These are phyloP conservation scores for Tetracladium marchalianum DNA, from an alignment of 495 filamentous ascomycete genomes.

Conservation along the genomic window DNA sequence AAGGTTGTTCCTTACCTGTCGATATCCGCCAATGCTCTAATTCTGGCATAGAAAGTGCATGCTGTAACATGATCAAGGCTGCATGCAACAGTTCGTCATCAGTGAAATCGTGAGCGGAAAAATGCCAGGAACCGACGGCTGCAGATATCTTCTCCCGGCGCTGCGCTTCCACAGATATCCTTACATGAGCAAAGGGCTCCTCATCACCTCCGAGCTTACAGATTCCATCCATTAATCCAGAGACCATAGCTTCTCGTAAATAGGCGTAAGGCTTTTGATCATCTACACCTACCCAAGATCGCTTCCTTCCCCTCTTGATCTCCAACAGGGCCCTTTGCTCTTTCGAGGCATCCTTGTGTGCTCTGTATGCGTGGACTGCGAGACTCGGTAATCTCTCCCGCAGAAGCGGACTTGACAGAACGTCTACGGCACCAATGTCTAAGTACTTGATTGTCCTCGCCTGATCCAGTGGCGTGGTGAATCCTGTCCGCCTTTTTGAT, in stretches of 20 bases:
- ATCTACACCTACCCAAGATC: conserved; percentile 87
- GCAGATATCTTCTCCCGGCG: conserved; percentile 52
- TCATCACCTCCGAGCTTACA: conserved; percentile 54
- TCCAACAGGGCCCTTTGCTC: conserved; percentile 59
- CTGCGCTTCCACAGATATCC: conserved; percentile 40
- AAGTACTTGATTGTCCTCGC: conserved; percentile 52
- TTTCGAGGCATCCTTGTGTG: conserved; percentile 57
- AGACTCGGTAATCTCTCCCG: conserved; percentile 59
- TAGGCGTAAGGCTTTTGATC: conserved; percentile 84
- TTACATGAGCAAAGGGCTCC: conserved; percentile 30
- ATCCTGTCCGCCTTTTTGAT: conserved; percentile 23
- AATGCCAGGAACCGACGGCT: conserved; percentile 74
- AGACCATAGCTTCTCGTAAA: conserved; percentile 78
- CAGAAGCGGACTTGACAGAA: conserved; percentile 67
- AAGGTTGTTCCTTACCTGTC: conserved; percentile 45
- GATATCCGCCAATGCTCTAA: conserved; percentile 69
- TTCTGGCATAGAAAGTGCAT: conserved; percentile 75
- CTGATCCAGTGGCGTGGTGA: conserved; percentile 27
- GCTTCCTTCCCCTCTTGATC: conserved; percentile 60
- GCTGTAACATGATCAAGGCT: conserved; percentile 75
- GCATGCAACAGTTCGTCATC: conserved; percentile 82
- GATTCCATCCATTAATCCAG: conserved; percentile 82
- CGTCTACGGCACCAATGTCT: conserved; percentile 78
- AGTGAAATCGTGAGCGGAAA: conserved; percentile 77
- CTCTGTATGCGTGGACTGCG: conserved; percentile 73